Base-by-base conservation (phyloP, 225 moss, liverwort and hornwort genomes). In the Takakia lepidozioides region DNA sequence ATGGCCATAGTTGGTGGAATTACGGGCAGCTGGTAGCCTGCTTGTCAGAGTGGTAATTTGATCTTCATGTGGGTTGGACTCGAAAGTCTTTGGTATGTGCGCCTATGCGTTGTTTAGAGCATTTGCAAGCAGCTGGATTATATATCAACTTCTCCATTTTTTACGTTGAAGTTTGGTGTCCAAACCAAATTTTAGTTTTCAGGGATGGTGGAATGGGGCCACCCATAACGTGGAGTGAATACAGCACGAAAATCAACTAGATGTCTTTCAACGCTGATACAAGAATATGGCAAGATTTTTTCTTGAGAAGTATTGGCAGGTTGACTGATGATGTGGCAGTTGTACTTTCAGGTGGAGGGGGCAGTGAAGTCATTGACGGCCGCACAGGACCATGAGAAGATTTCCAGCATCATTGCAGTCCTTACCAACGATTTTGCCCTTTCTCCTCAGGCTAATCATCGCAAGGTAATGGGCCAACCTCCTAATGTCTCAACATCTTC, bases 341-440 rank as follows among this genome's bases (percentile, higher is more conserved):
- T 41, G 23, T 20, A 20, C 20, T 3, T 28, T 43, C 81, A 93
- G 93, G 89, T 93, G 36, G 84, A 93, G 47, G 70, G 62, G 29
- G 60, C 71, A 38, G 89, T 93, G 63, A 93, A 64, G 56, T 19
- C 70, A 21, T 73, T 82, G 2, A 76, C 84, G 46, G 63, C 68
- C 9, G 64, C 70, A 15, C 86, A 84, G 42, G 93, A 93, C 47
- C 86, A 89, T 68, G 86, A 86, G 8, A 81, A 57, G 55, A 83
- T 93, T 53, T 64, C 74, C 47, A 81, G 48, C 24, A 67, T 93
- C 17, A 80, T 93, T 35, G 48, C 69, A 26, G 62, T 83, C 19
- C 74, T 93, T 36, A 89, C 70, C 2, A 23, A 32, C 26, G 86
- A 93, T 25, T 88, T 76, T 55, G 74, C 70, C 24, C 60, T 74